Base-by-base conservation (phyloP, 1,139 yeast genomes). In the Debaryomycetaceae sp. region DNA sequence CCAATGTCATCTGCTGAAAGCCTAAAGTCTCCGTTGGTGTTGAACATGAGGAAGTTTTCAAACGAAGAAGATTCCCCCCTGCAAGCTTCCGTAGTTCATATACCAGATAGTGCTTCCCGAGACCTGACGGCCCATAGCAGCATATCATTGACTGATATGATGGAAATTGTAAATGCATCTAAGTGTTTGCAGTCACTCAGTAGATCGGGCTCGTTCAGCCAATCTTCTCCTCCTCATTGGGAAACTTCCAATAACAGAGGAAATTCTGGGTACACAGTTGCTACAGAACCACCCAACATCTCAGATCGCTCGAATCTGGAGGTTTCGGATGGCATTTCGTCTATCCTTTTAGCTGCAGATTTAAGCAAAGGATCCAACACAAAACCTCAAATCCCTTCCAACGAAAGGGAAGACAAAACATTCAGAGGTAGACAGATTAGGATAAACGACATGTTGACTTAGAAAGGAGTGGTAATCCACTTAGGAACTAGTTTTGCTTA, bases 121-220 rank as follows among this genome's bases (percentile, higher is more conserved):
- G n/a, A n/a, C n/a, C n/a, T n/a, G n/a, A n/a, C n/a, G n/a, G n/a
- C n/a, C n/a, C 26, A n/a, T 6, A 26, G 19, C 17, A 30, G 36
- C 9, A 31, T 41, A 26, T 36, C 42, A 3, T 41, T 38, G 26
- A 32, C 35, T 39, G 69, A 63, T 30, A 54, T 63, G 54, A 49
- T 58, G 40, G 75, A 67, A 37, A 56, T 70, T 13, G 64, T 69
- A 13, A 65, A 63, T 46, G 75, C 75, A 5, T 67, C 73, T 17
- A 60, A 61, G 45, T 69, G 74, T 42, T 56, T 70, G 22, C 73
- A 68, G 47, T 57, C 63, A 16, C 52, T 69, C 38, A 50, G 64
- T 38, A 46, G 48, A 38, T 41, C 53, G 22, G 19, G 19, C 13
- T 11, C 29, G 17, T 33, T 35, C 17, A 31, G 15, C 16, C 45